Evolutionary conservation across 2,329 filamentous ascomycete species (phyloP).

Genomic region (Fusarium foetens): DNA sequence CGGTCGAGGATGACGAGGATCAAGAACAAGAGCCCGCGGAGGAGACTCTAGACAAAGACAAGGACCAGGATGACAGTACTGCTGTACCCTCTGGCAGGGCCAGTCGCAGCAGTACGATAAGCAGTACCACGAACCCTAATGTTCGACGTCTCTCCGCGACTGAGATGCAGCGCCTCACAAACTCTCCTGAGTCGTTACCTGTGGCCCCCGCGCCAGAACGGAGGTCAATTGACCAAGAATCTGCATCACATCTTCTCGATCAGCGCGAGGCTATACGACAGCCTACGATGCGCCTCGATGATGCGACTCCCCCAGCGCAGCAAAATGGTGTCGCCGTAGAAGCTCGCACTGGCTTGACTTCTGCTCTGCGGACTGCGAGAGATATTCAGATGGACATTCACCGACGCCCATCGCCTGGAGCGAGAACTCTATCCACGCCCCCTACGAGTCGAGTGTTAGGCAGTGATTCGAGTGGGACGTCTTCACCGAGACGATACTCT

Average conservation of each 20-base stretch:
- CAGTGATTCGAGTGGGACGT: conserved; percentile 41
- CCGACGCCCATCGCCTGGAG: conserved; percentile 49
- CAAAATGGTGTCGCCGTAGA: conserved; percentile 44
- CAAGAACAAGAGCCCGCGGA: neutral
- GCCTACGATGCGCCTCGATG: conserved; percentile 45
- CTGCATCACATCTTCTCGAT: conserved; percentile 42
- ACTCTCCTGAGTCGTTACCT: conserved; percentile 67
- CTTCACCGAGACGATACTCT: conserved; percentile 60
- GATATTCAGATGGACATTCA: conserved; percentile 36
- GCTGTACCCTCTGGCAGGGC: conserved; percentile 34
- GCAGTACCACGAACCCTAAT: conserved; percentile 50
- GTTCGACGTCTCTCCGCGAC: conserved; percentile 66
- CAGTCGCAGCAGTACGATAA: conserved; percentile 47
- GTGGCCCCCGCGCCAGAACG: conserved; percentile 56
- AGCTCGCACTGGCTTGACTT: conserved; percentile 19
- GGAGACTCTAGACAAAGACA: conserved; percentile 10
- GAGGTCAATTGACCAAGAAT: conserved; percentile 54
- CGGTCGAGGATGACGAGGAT: conserved; percentile 37
- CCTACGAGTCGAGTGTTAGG: conserved; percentile 57
- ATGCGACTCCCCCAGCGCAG: conserved; percentile 27
- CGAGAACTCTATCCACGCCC: conserved; percentile 63
- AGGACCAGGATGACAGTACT: conserved; percentile 11
- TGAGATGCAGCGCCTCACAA: conserved; percentile 68
- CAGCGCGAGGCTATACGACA: conserved; percentile 47
- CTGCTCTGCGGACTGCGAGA: conserved; percentile 21